Conservation (phyloP, 441 rosid genomes). For the Aquilaria agallochum region DNA sequence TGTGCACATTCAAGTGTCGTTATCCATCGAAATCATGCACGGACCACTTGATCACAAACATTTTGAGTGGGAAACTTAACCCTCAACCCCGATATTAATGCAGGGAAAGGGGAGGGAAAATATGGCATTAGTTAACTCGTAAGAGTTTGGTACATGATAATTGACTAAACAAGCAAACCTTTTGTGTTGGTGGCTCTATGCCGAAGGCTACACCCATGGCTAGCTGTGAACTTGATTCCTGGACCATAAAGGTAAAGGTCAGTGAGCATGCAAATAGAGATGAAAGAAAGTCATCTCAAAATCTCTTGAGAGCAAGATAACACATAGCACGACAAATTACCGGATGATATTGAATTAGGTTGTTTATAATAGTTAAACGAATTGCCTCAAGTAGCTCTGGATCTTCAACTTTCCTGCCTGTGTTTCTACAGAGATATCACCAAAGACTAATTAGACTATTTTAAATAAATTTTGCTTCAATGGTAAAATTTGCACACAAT, state of each 20-base stretch:
- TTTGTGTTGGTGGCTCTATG: constrained; percentile 61
- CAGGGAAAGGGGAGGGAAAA: background rate
- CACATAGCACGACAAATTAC: constrained; percentile 35
- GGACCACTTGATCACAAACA: background rate
- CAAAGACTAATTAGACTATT: constrained; percentile 1
- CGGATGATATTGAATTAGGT: constrained; percentile 88
- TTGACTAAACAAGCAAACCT: constrained; percentile 23
- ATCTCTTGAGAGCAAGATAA: background rate
- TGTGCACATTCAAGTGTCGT: no score
- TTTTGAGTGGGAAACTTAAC: background rate
- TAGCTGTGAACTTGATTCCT: constrained; percentile 96
- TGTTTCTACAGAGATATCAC: constrained; percentile 49
- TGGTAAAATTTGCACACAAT: no score
- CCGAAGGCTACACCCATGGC: constrained; percentile 97
- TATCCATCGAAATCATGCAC: no score
- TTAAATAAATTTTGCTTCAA: no score
- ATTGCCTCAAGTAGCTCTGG: constrained; percentile 96
- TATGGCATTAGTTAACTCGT: no score
- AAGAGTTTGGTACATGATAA: background rate
- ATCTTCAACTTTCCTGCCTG: constrained; percentile 93
- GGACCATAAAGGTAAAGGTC: constrained; percentile 25
- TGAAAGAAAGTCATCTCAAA: background rate
- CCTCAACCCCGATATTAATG: background rate
- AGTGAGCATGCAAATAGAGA: constrained; percentile 10
- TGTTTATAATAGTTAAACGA: constrained; percentile 91